Percentiles rank a stretch among this genome's conserved stretches.
phyloP scores from a whole-genome alignment of 352 stramenopile species.

The Pythium phragmitis region DNA sequence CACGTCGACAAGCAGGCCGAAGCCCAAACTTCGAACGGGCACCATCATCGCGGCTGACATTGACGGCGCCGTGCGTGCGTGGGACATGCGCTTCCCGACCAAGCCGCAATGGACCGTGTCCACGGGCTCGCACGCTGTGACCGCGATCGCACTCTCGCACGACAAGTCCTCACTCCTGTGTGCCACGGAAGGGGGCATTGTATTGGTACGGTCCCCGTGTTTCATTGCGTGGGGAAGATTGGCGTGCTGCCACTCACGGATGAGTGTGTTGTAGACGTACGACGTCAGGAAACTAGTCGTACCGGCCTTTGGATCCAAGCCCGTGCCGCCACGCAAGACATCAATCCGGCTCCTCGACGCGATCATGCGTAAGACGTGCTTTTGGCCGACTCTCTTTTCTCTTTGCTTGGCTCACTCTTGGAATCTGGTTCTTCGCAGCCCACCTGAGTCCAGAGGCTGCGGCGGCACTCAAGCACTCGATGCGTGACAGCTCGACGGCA shows the following conservation, averaged over 20 bases:
- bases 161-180: conserved; percentile 57
- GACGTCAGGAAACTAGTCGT: conserved; percentile 63
- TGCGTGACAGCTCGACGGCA: conserved; percentile 31
- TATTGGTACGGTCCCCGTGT: conserved; percentile 41
- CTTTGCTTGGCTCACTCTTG: neutral
- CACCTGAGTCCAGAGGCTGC: conserved; percentile 13
- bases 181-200: conserved; percentile 51
- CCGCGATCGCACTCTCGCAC: conserved; percentile 40
- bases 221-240: neutral
- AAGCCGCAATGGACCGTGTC: conserved; percentile 58
- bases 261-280: conserved; percentile 39
- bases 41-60: conserved; percentile 60
- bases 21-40: conserved; percentile 11
- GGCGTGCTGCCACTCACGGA: neutral
- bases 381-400: neutral
- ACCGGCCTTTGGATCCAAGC: conserved; percentile 62
- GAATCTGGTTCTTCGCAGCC: conserved; percentile 10
- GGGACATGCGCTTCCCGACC: conserved; percentile 53
- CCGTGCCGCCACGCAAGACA: conserved; percentile 48
- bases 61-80: conserved; percentile 65
- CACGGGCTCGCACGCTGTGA: conserved; percentile 48
- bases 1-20: neutral
- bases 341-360: conserved; percentile 43
- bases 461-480: conserved; percentile 11
- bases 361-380: conserved; percentile 43